Base-by-base conservation (phyloP, 306 rosid species). In the Begonia masoniana region DNA sequence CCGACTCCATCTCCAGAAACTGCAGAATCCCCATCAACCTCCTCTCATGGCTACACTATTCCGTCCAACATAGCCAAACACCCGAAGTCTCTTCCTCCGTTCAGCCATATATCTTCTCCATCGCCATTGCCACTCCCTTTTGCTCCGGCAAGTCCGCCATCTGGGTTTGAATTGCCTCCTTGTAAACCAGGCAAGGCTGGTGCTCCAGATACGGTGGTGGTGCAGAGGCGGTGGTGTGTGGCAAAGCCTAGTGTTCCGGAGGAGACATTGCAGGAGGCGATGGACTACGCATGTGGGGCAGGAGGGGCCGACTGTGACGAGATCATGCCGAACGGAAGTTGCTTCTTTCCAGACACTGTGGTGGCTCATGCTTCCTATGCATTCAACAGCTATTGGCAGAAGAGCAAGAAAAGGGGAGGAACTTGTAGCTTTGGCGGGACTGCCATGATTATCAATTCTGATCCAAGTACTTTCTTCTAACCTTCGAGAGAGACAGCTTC, bases 361-460 rank as follows among this genome's bases (percentile, higher is more conserved):
- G 74, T 83, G 63, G 94, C 99, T 8, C 99, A 86, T 63, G 94
- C 99, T 43, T 86, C 96, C 47, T 91, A 69, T 66, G 96, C 96
- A 11, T 91, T 86, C 68, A 91, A 91, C 39, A 82, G 84, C 68
- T 86, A 81, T 70, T 86, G 99, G 96, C 99, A 91, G 87, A 91
- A 77, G 75, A 78, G 77, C 68, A 91, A 86, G 88, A 75, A 76
- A 61, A 70, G 52, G 63, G 96, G 96, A 45, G 99, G 99, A 52
- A 86, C 81, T 5, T 91, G 96, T 61, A 74, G 60, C 75, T 91
- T 91, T 54, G 99, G 94, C 3, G 96, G 86, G 7, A 86, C 99
- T 15, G 94, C 96, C 7, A 86, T 91, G 96, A 60, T 91, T 43
- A 79, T 91, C 42, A 68, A 74, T 62, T 68, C 76, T 51, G 99